Evolutionary conservation across 352 stramenopile genomes (phyloP), one percentile per base, ranked within the genome.

Genomic region (Phytophthora agathidicida): DNA sequence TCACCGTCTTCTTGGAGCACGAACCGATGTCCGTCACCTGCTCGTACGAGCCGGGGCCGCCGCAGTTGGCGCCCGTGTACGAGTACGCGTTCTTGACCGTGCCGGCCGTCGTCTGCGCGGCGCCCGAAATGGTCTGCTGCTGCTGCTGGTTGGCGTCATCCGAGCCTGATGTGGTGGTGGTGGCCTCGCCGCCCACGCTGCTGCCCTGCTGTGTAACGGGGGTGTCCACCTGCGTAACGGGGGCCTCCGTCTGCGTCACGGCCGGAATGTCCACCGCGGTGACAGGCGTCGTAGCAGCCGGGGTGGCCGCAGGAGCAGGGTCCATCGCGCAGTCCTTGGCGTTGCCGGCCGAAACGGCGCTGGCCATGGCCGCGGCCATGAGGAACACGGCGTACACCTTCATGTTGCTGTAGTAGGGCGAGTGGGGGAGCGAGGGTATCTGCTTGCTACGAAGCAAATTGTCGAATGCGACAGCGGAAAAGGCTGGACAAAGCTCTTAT

Each of bases 1-100:
- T 68, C 41, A 85, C 68, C 26, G 68, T 43, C 42, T 51, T 54
- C 61, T 80, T 88, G 58, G 71, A 22, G 62, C 83, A 93, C 46
- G 69, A 76, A 1, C 32, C 59, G 14, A 88, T 61, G 65, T 91
- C 68, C 16, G 83, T 91, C 64, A 93, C 83, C 68, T 86, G 84
- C 5, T 88, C 51, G 65, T 91, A 93, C 33, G 52, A 57, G 36
- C 83, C 81, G 7, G 75, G 60, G 20, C 81, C 78, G 22, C 81
- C 81, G 49, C 61, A 73, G 56, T 86, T 72, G 33, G 47, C 48
- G 41, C 78, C 81, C 23, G 60, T 77, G 76, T 86, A 91, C 63
- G 76, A 75, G 65, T 83, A 83, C 51, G 69, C 52, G 17, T 33
- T 44, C 32, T 71, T 70, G 42, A 86, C 45, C 3, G 52, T 73